Evolutionary conservation across 2,329 filamentous ascomycete species (phyloP), one percentile per base, ranked within the genome.

Genomic region (Diaporthe australafricana): DNA sequence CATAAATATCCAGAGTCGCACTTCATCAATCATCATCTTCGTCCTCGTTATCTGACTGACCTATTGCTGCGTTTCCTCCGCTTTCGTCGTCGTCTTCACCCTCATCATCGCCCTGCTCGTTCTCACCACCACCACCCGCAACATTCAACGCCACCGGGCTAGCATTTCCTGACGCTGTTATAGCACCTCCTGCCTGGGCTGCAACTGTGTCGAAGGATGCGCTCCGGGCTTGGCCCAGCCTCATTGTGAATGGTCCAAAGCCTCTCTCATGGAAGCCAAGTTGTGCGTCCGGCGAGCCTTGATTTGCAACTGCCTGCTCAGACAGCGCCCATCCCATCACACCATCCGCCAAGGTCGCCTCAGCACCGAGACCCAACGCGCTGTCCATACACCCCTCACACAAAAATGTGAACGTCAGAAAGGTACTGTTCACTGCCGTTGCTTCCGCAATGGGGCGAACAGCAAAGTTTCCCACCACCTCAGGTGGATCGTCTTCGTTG

Each of bases 401-500:
- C 3, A 63, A 8, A 6, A 63, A 63, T 2, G 60, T 63, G 4
- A 63, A 63, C 12, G 60, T 35, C 30, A 63, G 60, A 16, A 63
- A 63, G 7, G 60, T 48, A 8, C 48, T 9, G 30, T 63, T 63
- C 42, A 50, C 42, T 2, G 60, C n/a, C 11, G 60, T 63, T 27
- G 60, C 60, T 14, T 22, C 27, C 3, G 60, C 42, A 7, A 63
- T 63, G 7, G 60, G 20, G 1, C 76, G 76, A 9, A 84, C 80
- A 2, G 79, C 77, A 72, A 85, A 85, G 35, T 79, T 75, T 4
- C 84, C 84, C 2, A 79, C 80, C 8, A 83, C 80, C 48, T 85
- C 81, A n/a, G 84, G 78, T 35, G 84, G 84, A 68, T 82, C 82
- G 69, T 82, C 82, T 75, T 85, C 84, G 73, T 82, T 78, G 38